Evolutionary conservation across 495 filamentous ascomycete species (phyloP).

Genomic region (Tirmania nivea): DNA sequence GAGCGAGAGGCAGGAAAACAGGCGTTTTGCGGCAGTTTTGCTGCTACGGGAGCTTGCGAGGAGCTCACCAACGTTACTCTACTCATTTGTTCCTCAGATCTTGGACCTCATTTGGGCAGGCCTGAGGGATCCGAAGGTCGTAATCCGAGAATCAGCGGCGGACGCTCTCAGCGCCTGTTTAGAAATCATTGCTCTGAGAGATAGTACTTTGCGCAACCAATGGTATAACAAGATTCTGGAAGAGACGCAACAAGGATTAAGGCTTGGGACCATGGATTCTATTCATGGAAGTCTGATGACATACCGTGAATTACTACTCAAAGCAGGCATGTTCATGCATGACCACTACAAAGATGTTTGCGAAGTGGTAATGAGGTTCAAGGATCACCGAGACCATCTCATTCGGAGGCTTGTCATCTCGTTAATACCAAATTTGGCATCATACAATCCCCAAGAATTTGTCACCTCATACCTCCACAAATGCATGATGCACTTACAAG

Average conservation of each 20-base stretch:
- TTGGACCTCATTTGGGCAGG: conserved; percentile 93
- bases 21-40: conserved; percentile 77
- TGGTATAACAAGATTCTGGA: conserved; percentile 78
- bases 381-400: conserved; percentile 70
- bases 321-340: conserved; percentile 98
- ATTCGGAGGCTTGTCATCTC: conserved; percentile 73
- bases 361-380: conserved; percentile 72
- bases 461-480: conserved; percentile 62
- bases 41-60: conserved; percentile 72
- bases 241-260: conserved; percentile 58
- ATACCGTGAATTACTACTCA: conserved; percentile 69
- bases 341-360: conserved; percentile 68
- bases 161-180: conserved; percentile 85
- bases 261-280: conserved; percentile 54
- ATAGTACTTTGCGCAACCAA: conserved; percentile 56
- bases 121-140: conserved; percentile 62
- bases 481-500: conserved; percentile 90
- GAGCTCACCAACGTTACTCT: conserved; percentile 83
- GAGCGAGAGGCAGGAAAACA: conserved; percentile 76
- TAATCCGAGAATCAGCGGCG: conserved; percentile 77
- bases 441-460: conserved; percentile 76
- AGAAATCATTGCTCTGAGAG: conserved; percentile 75
- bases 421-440: conserved; percentile 79
- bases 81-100: conserved; percentile 69
- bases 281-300: conserved; percentile 83